These are phyloP conservation scores for Ceratobasidium sp. DNA, from an alignment of 1,284 basidiomycete species.

Conservation along the genomic window DNA sequence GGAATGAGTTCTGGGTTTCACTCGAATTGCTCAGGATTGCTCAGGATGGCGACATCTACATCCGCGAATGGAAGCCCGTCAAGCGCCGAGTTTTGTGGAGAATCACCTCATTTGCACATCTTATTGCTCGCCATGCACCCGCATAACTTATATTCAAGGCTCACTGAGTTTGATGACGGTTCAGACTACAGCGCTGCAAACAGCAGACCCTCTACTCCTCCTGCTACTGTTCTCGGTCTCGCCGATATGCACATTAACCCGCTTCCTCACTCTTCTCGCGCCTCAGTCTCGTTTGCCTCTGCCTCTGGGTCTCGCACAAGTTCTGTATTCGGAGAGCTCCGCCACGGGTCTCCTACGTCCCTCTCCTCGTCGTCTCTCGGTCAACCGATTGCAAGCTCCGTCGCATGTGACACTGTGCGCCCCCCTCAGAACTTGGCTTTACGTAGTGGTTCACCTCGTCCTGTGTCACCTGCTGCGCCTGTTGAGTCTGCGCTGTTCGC, in stretches of 20 bases:
- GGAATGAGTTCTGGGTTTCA: background rate
- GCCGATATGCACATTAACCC: constrained; percentile 32
- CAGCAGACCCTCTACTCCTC: constrained; percentile 10
- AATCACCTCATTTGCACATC: constrained; percentile 38
- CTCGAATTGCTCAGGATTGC: background rate
- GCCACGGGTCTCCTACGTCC: background rate
- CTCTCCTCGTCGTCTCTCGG: background rate
- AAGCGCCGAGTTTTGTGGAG: background rate
- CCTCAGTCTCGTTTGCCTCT: background rate
- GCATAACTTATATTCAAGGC: constrained; percentile 16
- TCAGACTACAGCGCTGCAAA: constrained; percentile 16
- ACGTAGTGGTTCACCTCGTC: constrained; percentile 30
- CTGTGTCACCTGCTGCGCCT: constrained; percentile 55
- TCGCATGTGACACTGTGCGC: constrained; percentile 24
- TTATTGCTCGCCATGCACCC: constrained; percentile 29
- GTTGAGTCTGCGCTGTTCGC: constrained; percentile 45
- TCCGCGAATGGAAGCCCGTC: background rate
- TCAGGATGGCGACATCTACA: constrained; percentile 20
- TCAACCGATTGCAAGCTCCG: constrained; percentile 5
- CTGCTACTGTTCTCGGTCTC: constrained; percentile 19
- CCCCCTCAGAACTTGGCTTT: constrained; percentile 25
- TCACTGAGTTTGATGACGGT: constrained; percentile 33
- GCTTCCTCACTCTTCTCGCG: background rate
- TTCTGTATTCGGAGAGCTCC: too few relatives aligned
- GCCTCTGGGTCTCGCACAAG: background rate